phyloP scores from a whole-genome alignment of 441 rosid species.

The Pelargonium citronellum region DNA sequence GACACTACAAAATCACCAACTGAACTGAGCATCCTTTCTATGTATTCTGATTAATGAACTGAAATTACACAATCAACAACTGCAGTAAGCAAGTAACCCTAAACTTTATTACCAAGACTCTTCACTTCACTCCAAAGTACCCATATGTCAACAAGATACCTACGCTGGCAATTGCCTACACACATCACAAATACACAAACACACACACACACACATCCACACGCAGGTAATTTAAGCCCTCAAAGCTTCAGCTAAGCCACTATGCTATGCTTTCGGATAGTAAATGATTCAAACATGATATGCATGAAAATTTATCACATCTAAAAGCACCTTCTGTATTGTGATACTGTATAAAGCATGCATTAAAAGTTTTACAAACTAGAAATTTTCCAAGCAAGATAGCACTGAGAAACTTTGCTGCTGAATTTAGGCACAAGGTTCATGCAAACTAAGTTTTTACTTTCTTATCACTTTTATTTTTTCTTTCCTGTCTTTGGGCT shows the following conservation, averaged over 20 bases:
- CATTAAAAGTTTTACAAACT: background rate
- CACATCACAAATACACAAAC: no score
- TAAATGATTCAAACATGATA: background rate
- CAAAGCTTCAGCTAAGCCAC: background rate
- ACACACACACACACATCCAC: background rate
- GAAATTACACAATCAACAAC: no score
- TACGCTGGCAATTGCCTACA: no score
- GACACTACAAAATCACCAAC: conserved; percentile 8
- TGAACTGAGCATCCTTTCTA: background rate
- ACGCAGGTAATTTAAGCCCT: background rate
- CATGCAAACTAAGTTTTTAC: background rate
- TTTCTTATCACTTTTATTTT: background rate
- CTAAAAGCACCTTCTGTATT: background rate
- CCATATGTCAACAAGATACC: background rate
- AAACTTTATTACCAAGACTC: background rate
- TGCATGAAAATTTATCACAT: background rate
- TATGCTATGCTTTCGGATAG: background rate
- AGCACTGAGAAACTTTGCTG: background rate
- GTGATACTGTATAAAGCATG: background rate
- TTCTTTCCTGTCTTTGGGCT: background rate
- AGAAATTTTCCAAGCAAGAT: background rate
- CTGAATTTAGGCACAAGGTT: background rate
- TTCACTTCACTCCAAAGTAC: background rate
- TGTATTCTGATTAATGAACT: no score
- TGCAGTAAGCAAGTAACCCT: no score